phyloP scores from a whole-genome alignment of 2,329 filamentous ascomycete genomes.

The Aspergillus niger region DNA sequence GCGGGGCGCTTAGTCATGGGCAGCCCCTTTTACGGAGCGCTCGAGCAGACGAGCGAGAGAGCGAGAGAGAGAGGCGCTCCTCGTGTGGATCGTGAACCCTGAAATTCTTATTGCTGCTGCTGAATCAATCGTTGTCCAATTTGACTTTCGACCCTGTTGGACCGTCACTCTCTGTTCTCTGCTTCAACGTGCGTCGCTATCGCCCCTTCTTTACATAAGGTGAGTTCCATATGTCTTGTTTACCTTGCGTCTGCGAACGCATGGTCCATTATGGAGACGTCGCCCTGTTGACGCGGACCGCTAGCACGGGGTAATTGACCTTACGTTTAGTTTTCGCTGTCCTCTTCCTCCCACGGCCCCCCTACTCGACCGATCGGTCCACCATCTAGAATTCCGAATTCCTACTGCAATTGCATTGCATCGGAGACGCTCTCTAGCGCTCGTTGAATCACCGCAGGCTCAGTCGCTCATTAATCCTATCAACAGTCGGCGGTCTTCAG shows the following conservation, averaged over 20 bases:
- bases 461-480: slow-evolving; percentile 1
- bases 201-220: slow-evolving; percentile 7
- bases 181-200: background rate
- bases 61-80: slow-evolving; percentile 8
- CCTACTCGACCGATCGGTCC: slow-evolving; percentile 10
- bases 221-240: slow-evolving; percentile 19
- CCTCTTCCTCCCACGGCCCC: slow-evolving; percentile 2
- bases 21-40: slow-evolving; percentile 40
- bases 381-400: background rate
- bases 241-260: slow-evolving; percentile 11
- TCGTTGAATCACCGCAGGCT: background rate
- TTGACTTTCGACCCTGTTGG: slow-evolving; percentile 12
- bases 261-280: slow-evolving; percentile 14
- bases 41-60: slow-evolving; percentile 4
- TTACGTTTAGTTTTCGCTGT: slow-evolving; percentile 6
- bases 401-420: background rate
- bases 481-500: slow-evolving; percentile 10
- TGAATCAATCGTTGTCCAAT: background rate
- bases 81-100: slow-evolving; percentile 27
- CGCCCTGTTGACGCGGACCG: slow-evolving; percentile 17
- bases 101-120: slow-evolving; percentile 12
- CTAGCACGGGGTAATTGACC: slow-evolving; percentile 13
- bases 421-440: background rate
- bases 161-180: background rate
- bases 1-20: slow-evolving; percentile 34